Evolutionary conservation across 2,329 filamentous ascomycete genomes (phyloP).

Genomic region (Acarospora socialis): DNA sequence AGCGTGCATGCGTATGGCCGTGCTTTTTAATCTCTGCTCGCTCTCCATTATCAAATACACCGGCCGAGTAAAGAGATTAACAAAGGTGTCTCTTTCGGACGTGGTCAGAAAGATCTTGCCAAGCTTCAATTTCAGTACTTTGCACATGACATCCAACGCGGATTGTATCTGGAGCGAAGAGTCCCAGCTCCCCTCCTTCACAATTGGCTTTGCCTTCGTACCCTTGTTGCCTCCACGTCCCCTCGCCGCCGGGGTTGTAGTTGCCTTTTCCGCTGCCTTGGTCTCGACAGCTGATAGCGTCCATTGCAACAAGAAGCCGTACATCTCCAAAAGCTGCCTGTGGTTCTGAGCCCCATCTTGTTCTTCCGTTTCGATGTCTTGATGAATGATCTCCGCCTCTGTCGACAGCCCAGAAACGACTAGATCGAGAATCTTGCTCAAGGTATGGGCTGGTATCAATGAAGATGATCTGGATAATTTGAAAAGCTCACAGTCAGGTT

Average conservation of each 20-base stretch:
- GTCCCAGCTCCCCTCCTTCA: slow-evolving; percentile 73
- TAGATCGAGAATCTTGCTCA: slow-evolving; percentile 87
- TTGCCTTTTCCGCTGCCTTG: slow-evolving; percentile 81
- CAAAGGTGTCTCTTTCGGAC: slow-evolving; percentile 88
- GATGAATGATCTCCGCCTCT: slow-evolving; percentile 71
- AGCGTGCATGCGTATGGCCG: slow-evolving; percentile 81
- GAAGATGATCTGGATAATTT: slow-evolving; percentile 62
- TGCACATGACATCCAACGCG: slow-evolving; percentile 88
- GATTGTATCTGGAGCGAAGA: slow-evolving; percentile 74
- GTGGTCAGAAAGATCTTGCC: slow-evolving; percentile 90
- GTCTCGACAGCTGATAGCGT: slow-evolving; percentile 86
- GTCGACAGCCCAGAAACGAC: slow-evolving; percentile 73
- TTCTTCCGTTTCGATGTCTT: slow-evolving; percentile 82
- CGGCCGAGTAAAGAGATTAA: slow-evolving; percentile 78
- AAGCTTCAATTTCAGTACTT: slow-evolving; percentile 83
- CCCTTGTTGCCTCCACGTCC: slow-evolving; percentile 62
- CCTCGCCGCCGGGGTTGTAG: slow-evolving; percentile 53
- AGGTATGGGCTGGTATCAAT: slow-evolving; percentile 61
- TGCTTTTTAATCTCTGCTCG: slow-evolving; percentile 81
- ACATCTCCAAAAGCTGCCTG: slow-evolving; percentile 84
- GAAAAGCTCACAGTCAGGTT: slow-evolving; percentile 49
- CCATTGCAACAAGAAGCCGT: slow-evolving; percentile 90
- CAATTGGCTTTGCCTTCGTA: slow-evolving; percentile 51
- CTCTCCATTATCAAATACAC: slow-evolving; percentile 91
- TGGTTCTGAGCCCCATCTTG: slow-evolving; percentile 76